Conservation (phyloP, 805 yeast genomes). For the Kazachstania africana region DNA sequence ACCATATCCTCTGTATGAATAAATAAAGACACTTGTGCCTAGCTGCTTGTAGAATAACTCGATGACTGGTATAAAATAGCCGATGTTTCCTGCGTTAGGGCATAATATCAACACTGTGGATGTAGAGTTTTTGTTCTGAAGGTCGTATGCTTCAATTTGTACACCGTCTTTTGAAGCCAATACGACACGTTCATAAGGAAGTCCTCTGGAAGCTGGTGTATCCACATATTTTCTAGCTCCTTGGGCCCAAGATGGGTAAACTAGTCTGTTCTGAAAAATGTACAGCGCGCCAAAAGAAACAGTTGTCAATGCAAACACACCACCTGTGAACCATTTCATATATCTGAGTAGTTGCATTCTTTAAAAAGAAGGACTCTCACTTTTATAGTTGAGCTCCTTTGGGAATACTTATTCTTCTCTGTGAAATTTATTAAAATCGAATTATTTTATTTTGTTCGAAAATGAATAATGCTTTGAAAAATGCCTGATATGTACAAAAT, state of each 20-base stretch:
- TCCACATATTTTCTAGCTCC: slow-evolving; percentile 62
- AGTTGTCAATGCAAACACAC: slow-evolving; percentile 34
- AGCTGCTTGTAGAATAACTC: slow-evolving; percentile 49
- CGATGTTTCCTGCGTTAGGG: slow-evolving; percentile 96
- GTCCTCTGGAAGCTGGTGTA: slow-evolving; percentile 59
- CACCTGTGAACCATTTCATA: slow-evolving; percentile 29
- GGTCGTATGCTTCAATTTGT: slow-evolving; percentile 50
- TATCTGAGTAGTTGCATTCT: too few relatives aligned
- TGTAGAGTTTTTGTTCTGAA: slow-evolving; percentile 26
- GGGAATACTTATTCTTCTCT: too few relatives aligned
- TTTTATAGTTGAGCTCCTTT: too few relatives aligned
- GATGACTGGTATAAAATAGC: slow-evolving; percentile 77
- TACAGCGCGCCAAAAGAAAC: slow-evolving; percentile 43
- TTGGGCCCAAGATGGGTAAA: slow-evolving; percentile 78
- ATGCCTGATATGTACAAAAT: too few relatives aligned
- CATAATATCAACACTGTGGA: slow-evolving; percentile 65
- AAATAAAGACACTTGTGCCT: slow-evolving; percentile 68
- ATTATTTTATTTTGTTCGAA: neutral
- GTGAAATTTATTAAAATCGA: too few relatives aligned
- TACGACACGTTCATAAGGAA: slow-evolving; percentile 51
- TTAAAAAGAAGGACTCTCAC: too few relatives aligned
- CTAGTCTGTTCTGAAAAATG: slow-evolving; percentile 47
- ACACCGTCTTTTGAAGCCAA: slow-evolving; percentile 63
- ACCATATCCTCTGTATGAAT: slow-evolving; percentile 90
- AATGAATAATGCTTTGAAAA: too few relatives aligned